Base-by-base conservation (phyloP, 257 asterid genomes). In the Verbascum thapsus region DNA sequence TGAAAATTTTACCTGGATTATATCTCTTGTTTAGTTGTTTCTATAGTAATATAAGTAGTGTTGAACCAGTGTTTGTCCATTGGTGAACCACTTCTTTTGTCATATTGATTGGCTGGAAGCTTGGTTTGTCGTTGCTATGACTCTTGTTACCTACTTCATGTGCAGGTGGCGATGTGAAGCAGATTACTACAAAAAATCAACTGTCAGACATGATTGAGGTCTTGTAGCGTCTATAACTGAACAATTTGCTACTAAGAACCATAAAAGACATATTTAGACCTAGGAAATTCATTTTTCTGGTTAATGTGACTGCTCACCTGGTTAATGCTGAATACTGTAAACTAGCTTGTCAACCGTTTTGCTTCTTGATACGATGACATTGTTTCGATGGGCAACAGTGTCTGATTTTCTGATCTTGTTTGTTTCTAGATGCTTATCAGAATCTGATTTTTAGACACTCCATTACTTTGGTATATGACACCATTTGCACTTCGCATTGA, bases 121-220 rank as follows among this genome's bases (percentile, higher is more conserved):
- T 54, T 43, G 32, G 63, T 37, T 70, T 70, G 40, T 74, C 76
- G 60, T 64, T 72, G 73, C 63, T 66, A 72, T 62, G 78, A 72
- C 63, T 61, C 63, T 59, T 76, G 92, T 67, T 66, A 67, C 67
- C 52, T 64, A 69, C 77, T 86, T 74, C 83, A 63, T 81, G 70
- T 84, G 95, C 86, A 80, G 95, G 92, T 81, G 88, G 88, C 69
- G 90, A 83, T 78, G 80, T 84, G 81, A 86, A 84, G 88, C 79
- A 70, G 79, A 83, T 86, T 71, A 8, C 86, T 34, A 67, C 76
- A 60, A 88, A 77, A 74, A 83, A 81, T 41, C 80, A 74, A 66
- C 74, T 16, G 63, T 64, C 73, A 42, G 95, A 77, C 75, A 74
- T 86, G 77, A 80, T 86, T 80, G 81, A 88, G 95, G 95, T 88